A percentile compares a stretch with the other conserved stretches of the same genome.
phyloP scores from a whole-genome alignment of 2,329 filamentous ascomycete species.

The Exophiala mesophila region DNA sequence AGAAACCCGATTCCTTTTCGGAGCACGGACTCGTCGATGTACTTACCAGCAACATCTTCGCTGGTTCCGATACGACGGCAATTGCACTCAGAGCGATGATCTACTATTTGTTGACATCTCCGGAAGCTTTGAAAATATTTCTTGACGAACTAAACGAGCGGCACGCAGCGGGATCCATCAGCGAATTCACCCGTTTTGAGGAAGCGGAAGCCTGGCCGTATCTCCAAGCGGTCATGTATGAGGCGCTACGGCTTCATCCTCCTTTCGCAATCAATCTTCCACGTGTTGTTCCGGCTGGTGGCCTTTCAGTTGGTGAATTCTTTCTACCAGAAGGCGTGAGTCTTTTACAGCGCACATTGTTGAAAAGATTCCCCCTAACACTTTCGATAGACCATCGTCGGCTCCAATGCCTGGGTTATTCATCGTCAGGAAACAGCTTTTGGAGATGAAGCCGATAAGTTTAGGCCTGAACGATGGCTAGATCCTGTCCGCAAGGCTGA shows the following conservation, averaged over 20 bases:
- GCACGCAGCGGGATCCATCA: background rate
- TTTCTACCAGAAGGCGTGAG: conserved; percentile 1
- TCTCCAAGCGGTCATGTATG: conserved; percentile 29
- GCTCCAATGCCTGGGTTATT: conserved; percentile 51
- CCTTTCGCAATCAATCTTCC: conserved; percentile 5
- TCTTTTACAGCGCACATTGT: background rate
- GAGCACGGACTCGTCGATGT: conserved; percentile 31
- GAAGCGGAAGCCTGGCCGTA: conserved; percentile 26
- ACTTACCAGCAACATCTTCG: conserved; percentile 34
- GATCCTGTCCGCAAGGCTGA: conserved; percentile 9
- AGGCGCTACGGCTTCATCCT: conserved; percentile 25
- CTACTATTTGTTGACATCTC: conserved; percentile 52
- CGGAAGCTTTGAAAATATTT: conserved; percentile 32
- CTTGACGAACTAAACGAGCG: conserved; percentile 31
- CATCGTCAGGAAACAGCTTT: conserved; percentile 58
- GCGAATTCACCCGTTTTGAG: background rate
- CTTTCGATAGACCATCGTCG: conserved; percentile 2
- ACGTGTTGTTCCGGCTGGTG: conserved; percentile 20
- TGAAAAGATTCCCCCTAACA: background rate
- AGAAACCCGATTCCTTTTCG: conserved; percentile 33
- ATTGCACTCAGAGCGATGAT: conserved; percentile 30
- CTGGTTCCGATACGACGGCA: conserved; percentile 28
- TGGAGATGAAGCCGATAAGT: conserved; percentile 40
- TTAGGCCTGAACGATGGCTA: conserved; percentile 25
- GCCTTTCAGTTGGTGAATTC: conserved; percentile 3